phyloP scores from a whole-genome alignment of 2,329 filamentous ascomycete species.

The Colletotrichum theobromicola region DNA sequence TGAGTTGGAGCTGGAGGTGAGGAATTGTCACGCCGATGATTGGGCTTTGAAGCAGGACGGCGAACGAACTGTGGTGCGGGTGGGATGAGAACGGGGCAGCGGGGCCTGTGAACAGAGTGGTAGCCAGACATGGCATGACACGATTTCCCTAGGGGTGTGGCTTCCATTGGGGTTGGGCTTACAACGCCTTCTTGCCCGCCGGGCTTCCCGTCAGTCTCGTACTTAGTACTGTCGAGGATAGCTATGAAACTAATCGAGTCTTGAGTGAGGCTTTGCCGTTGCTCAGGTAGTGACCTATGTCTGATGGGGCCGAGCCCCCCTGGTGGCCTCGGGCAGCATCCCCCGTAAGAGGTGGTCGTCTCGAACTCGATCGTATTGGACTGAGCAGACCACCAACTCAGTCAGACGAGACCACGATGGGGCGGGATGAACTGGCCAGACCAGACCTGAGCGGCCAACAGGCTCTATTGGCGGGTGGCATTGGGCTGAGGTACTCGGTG shows the following conservation, averaged over 20 bases:
- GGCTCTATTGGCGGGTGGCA: neutral
- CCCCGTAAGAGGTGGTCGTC: neutral
- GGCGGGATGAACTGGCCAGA: neutral
- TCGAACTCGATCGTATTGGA: neutral
- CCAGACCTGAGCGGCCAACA: neutral
- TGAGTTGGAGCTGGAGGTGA: neutral
- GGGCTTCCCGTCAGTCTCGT: neutral
- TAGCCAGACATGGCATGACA: conserved; percentile 8
- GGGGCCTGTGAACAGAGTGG: neutral
- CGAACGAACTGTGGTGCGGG: neutral
- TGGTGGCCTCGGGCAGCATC: neutral
- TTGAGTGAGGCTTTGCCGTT: neutral
- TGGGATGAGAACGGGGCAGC: neutral
- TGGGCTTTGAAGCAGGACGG: neutral
- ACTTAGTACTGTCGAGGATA: neutral
- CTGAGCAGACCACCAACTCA: neutral
- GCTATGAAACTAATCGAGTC: neutral
- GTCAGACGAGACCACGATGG: neutral
- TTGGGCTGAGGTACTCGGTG: neutral
- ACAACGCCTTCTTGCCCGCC: neutral
- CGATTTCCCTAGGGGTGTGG: neutral
- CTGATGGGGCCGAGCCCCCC: neutral
- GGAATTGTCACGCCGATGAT: neutral
- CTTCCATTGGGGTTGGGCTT: neutral
- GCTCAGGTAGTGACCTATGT: too few species aligned